Conservation (phyloP, 345 rosid genomes). For the Salix arbutifolia region DNA sequence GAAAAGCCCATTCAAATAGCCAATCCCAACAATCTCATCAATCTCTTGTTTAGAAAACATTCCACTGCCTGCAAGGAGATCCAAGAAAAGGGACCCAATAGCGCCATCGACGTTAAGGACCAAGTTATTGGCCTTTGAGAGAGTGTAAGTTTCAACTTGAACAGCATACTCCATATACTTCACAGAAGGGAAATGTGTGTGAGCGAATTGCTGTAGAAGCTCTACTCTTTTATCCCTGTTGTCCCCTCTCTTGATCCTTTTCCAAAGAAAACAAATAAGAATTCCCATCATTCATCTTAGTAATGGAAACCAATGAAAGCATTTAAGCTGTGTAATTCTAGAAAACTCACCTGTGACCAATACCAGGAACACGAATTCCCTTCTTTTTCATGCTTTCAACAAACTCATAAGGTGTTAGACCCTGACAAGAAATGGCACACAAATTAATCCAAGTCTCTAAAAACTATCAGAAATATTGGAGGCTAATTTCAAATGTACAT, state of each 20-base stretch:
- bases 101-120: slow-evolving; percentile 90
- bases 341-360: slow-evolving; percentile 73
- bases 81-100: slow-evolving; percentile 90
- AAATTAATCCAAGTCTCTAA: slow-evolving; percentile 10
- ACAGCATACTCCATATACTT: slow-evolving; percentile 94
- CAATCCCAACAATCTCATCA: slow-evolving; percentile 80
- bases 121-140: slow-evolving; percentile 77
- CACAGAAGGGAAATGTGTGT: slow-evolving; percentile 83
- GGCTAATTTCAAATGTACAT: neutral
- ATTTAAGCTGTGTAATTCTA: neutral
- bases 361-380: slow-evolving; percentile 96
- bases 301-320: slow-evolving; percentile 5
- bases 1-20: slow-evolving; percentile 88
- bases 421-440: slow-evolving; percentile 37
- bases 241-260: slow-evolving; percentile 94
- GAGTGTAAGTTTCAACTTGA: slow-evolving; percentile 79
- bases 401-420: slow-evolving; percentile 82
- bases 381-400: slow-evolving; percentile 97
- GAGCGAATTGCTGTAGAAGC: slow-evolving; percentile 77
- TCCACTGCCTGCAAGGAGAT: slow-evolving; percentile 89
- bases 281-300: slow-evolving; percentile 1
- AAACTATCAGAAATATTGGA: slow-evolving; percentile 3
- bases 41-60: slow-evolving; percentile 93
- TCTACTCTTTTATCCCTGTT: slow-evolving; percentile 94
- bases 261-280: slow-evolving; percentile 3